Base-by-base conservation (phyloP, 257 asterid species). In the Striga asiatica region DNA sequence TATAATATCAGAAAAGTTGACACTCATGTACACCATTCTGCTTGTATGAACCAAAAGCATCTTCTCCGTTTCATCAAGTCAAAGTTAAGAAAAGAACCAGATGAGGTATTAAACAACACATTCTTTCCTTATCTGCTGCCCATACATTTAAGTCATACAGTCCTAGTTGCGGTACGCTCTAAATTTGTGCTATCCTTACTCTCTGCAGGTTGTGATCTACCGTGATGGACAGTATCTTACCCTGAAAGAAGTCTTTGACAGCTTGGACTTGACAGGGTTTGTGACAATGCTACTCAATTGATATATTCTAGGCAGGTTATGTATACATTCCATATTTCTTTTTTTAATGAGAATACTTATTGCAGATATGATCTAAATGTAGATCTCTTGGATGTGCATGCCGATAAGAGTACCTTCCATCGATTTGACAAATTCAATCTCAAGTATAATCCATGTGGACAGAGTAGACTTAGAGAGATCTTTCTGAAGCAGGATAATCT, bases 11-110 rank as follows among this genome's bases (percentile, higher is more conserved):
- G 95, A 52, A 88, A 88, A 83, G 97, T 88, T 38, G 97, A 88
- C 61, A 84, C 97, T 16, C 97, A 84, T 53, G 88, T 84, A 59
- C 97, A 88, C 71, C 97, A 84, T 74, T 88, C 97, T 41, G 97
- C 97, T 66, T 88, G 95, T 74, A 88, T 88, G 97, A 88, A 84
- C 76, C 97, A 88, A 78, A 88, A 88, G 64, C 97, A 82, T 73
- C 97, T 88, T 71, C 81, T 88, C 59, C 78, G 91, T 68, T 88
- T 88, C 75, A 88, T 88, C 68, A 88, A 88, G 75, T 82, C 88
- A 50, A 88, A 88, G 69, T 71, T 84, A 54, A 76, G 74, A 69
- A 84, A 84, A 64, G 97, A 88, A 78, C 97, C 95, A 29, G 97
- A 88, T 38, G 97, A 88, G 97, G 97, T 88, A 81, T 56, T 50